phyloP scores from a whole-genome alignment of 352 stramenopile genomes.

The Pythium periplocum region DNA sequence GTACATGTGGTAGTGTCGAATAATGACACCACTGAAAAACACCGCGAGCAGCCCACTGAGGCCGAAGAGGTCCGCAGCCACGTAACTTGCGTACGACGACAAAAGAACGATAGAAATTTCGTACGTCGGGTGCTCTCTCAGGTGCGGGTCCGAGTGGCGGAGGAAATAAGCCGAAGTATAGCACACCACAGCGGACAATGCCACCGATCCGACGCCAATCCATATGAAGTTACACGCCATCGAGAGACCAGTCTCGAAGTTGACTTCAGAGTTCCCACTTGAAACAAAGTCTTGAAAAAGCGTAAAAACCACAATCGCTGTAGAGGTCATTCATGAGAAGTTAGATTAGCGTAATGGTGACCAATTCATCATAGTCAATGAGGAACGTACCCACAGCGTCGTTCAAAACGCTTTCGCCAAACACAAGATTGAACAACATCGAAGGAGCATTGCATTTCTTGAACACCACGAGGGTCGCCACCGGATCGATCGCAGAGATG shows the following conservation, averaged over 20 bases:
- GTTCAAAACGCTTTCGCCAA: slow-evolving; percentile 87
- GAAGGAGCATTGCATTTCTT: slow-evolving; percentile 68
- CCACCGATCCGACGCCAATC: slow-evolving; percentile 39
- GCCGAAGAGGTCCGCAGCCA: slow-evolving; percentile 54
- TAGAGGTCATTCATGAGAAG: slow-evolving; percentile 18
- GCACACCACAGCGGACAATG: slow-evolving; percentile 34
- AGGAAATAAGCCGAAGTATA: slow-evolving; percentile 44
- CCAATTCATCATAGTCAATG: not conserved
- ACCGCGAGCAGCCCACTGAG: slow-evolving; percentile 88
- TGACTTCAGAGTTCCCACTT: slow-evolving; percentile 30
- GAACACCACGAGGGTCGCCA: slow-evolving; percentile 90
- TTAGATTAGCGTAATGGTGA: slow-evolving; percentile 1
- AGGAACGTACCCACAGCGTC: slow-evolving; percentile 66
- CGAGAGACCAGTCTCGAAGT: slow-evolving; percentile 7
- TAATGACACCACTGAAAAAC: slow-evolving; percentile 87
- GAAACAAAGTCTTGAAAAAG: slow-evolving; percentile 52
- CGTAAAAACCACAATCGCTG: slow-evolving; percentile 73
- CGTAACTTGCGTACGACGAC: slow-evolving; percentile 67
- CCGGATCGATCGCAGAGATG: slow-evolving; percentile 90
- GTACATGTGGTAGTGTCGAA: slow-evolving; percentile 71
- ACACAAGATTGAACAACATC: slow-evolving; percentile 91
- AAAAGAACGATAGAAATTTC: slow-evolving; percentile 70
- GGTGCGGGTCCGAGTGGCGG: slow-evolving; percentile 27
- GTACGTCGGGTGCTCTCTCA: slow-evolving; percentile 51
- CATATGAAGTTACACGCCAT: slow-evolving; percentile 30